Evolutionary conservation across 306 rosid genomes (phyloP).

Genomic region (Lathyrus aphaca): DNA sequence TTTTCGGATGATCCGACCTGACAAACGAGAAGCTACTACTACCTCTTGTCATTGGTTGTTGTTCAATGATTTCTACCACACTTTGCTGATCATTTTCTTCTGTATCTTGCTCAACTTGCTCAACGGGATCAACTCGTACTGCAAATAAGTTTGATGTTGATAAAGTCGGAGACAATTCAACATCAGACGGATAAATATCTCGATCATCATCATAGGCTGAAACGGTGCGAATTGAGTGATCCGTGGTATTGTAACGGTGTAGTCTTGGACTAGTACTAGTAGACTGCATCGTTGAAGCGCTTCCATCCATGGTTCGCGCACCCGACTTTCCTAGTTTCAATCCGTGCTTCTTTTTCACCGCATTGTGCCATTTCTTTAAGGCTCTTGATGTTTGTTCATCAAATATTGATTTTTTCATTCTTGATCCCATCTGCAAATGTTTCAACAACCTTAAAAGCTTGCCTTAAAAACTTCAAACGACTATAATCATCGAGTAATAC

Average conservation of each 20-base stretch:
- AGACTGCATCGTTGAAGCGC: slow-evolving; percentile 56
- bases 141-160: slow-evolving; percentile 38
- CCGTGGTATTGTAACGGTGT: slow-evolving; percentile 73
- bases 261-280: slow-evolving; percentile 48
- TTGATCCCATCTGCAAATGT: slow-evolving; percentile 87
- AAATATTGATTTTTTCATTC: slow-evolving; percentile 80
- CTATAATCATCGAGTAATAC: neutral
- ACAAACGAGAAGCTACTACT: slow-evolving; percentile 50
- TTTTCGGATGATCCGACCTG: slow-evolving; percentile 32
- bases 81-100: slow-evolving; percentile 37
- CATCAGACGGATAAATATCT: slow-evolving; percentile 49
- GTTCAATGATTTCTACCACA: slow-evolving; percentile 30
- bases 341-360: slow-evolving; percentile 67
- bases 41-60: slow-evolving; percentile 36
- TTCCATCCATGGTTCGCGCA: slow-evolving; percentile 47
- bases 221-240: slow-evolving; percentile 56
- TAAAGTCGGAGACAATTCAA: slow-evolving; percentile 50
- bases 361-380: slow-evolving; percentile 78
- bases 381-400: slow-evolving; percentile 94
- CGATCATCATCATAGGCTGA: slow-evolving; percentile 49
- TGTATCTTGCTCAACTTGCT: slow-evolving; percentile 38
- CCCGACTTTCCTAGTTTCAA: slow-evolving; percentile 48
- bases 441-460: slow-evolving; percentile 4
- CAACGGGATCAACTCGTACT: slow-evolving; percentile 53
- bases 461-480: neutral